These are phyloP conservation scores for Saccharomyces uvarum DNA, from an alignment of 1,139 yeast genomes.

Conservation along the genomic window DNA sequence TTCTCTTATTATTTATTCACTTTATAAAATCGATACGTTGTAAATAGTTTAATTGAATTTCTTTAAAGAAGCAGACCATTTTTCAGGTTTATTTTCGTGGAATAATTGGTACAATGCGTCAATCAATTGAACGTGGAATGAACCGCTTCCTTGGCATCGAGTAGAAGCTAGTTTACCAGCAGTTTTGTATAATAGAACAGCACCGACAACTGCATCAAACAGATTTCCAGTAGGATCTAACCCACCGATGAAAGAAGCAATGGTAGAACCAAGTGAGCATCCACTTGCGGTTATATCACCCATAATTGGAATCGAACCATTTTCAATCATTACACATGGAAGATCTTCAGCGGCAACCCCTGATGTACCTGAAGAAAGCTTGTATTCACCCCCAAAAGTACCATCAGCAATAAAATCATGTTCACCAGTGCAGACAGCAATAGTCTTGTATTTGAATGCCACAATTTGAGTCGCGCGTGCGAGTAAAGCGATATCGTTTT, in stretches of 20 bases:
- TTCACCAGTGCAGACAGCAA: constrained; percentile 69
- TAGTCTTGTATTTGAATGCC: constrained; percentile 47
- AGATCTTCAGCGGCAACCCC: constrained; percentile 25
- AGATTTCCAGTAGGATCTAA: constrained; percentile 31
- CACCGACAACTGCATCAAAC: constrained; percentile 48
- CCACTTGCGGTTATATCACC: constrained; percentile 83
- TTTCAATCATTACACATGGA: constrained; percentile 31
- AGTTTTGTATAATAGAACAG: constrained; percentile 53
- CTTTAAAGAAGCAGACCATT: constrained; percentile 20
- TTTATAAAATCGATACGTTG: constrained; percentile 7
- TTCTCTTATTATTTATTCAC: constrained; percentile 2
- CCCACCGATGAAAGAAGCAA: constrained; percentile 54
- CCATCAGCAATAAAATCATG: constrained; percentile 44
- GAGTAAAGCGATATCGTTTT: constrained; percentile 29
- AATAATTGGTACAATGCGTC: constrained; percentile 26
- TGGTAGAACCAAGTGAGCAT: constrained; percentile 71
- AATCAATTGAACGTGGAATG: constrained; percentile 26
- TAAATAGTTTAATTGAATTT: constrained; percentile 9
- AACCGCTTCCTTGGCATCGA: constrained; percentile 26
- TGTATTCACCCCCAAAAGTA: constrained; percentile 22
- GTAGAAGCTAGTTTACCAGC: constrained; percentile 53
- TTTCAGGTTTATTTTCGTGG: constrained; percentile 20
- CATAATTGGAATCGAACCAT: constrained; percentile 64
- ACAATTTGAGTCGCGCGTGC: constrained; percentile 42
- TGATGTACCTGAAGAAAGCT: constrained; percentile 15